Percentiles rank a stretch among this genome's conserved stretches.
Conservation (phyloP, 2,329 filamentous ascomycete genomes). For the Cytospora schulzeri region DNA sequence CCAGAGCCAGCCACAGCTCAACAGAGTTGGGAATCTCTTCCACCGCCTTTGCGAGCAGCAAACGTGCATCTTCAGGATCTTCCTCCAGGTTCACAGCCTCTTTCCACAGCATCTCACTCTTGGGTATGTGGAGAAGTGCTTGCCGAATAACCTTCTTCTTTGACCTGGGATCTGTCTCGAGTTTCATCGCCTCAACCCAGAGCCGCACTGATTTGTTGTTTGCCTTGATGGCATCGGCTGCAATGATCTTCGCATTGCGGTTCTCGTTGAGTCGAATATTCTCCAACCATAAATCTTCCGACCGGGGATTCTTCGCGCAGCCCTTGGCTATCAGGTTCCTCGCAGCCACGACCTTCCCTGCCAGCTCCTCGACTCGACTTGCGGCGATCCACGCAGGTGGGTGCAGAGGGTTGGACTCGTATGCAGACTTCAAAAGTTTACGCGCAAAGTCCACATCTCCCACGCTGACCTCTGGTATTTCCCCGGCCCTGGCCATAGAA, state of each 20-base stretch:
- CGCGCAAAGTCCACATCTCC: slow-evolving; percentile 95
- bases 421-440: slow-evolving; percentile 91
- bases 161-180: slow-evolving; percentile 79
- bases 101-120: slow-evolving; percentile 97
- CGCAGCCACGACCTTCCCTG: slow-evolving; percentile 87
- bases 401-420: slow-evolving; percentile 94
- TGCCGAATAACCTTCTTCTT: slow-evolving; percentile 93
- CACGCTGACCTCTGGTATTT: slow-evolving; percentile 81
- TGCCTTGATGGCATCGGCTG: slow-evolving; percentile 87
- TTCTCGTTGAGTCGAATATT: slow-evolving; percentile 91
- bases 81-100: slow-evolving; percentile 95
- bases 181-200: slow-evolving; percentile 93
- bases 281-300: slow-evolving; percentile 93
- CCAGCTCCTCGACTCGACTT: slow-evolving; percentile 86
- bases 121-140: slow-evolving; percentile 88
- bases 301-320: slow-evolving; percentile 89
- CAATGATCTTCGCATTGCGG: slow-evolving; percentile 93
- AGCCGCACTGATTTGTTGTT: slow-evolving; percentile 86
- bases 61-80: slow-evolving; percentile 80
- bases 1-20: slow-evolving; percentile 92
- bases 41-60: slow-evolving; percentile 91
- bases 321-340: slow-evolving; percentile 86
- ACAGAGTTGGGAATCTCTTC: slow-evolving; percentile 93
- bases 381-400: slow-evolving; percentile 95
- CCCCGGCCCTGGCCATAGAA: slow-evolving; percentile 78